Evolutionary conservation across 148 eudicot genomes (phyloP).

Genomic region (Persicaria maculosa): DNA sequence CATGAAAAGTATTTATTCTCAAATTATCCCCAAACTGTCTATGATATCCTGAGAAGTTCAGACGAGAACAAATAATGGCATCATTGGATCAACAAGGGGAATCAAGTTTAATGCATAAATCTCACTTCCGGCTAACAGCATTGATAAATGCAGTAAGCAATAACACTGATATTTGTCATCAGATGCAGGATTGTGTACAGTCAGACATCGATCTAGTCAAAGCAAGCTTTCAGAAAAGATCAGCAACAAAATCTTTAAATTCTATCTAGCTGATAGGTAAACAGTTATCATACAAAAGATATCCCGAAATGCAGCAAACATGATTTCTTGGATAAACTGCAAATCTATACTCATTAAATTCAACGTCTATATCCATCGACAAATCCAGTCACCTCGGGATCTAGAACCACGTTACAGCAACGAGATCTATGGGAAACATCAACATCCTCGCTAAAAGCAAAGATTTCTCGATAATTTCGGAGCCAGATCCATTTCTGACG

Average conservation of each 20-base stretch:
- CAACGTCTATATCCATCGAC: not conserved
- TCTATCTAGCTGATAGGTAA: not conserved
- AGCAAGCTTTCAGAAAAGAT: not conserved
- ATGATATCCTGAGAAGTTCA: not conserved
- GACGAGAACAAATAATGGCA: not conserved
- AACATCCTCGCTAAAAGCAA: constrained; percentile 19
- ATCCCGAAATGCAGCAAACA: constrained; percentile 4
- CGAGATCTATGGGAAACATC: constrained; percentile 13
- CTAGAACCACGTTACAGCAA: constrained; percentile 19
- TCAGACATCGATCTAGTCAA: not conserved
- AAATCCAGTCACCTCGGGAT: constrained; percentile 20
- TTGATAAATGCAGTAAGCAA: not conserved
- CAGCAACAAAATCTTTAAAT: not conserved
- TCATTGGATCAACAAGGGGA: not conserved
- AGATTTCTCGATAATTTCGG: not conserved
- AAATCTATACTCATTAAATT: not conserved
- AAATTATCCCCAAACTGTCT: not conserved
- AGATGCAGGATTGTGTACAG: not conserved
- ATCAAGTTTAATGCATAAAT: not conserved
- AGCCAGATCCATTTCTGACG: constrained; percentile 6
- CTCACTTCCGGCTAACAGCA: not conserved
- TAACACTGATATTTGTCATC: not conserved
- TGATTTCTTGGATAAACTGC: not conserved
- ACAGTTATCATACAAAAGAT: not conserved
- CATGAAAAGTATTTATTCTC: no score